A percentile compares a stretch with the other conserved stretches of the same genome.
Conservation (phyloP, 345 rosid species). For the Citrus maxima region DNA sequence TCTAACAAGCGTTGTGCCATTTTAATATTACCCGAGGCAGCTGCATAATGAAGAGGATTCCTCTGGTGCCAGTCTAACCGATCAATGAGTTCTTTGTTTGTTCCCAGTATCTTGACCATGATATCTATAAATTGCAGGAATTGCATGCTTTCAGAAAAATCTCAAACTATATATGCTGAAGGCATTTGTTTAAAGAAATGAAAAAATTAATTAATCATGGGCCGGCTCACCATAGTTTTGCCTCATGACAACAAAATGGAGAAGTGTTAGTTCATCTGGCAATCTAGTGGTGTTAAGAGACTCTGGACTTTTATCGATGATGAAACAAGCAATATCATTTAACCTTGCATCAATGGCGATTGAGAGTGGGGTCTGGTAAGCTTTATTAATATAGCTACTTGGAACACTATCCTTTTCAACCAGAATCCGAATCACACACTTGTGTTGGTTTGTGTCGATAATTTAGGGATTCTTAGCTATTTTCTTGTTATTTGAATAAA, state of each 20-base stretch:
- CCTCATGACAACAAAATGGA: not conserved
- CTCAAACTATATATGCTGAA: not conserved
- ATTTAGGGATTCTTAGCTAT: too few relatives aligned
- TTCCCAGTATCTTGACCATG: not conserved
- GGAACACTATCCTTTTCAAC: not conserved
- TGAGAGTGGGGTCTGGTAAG: not conserved
- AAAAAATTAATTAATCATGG: not conserved
- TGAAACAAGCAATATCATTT: not conserved
- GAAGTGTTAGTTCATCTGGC: not conserved
- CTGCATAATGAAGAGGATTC: conserved; percentile 2
- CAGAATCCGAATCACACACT: not conserved
- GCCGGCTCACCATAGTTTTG: not conserved
- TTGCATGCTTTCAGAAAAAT: not conserved
- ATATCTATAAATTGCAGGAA: not conserved
- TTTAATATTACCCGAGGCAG: not conserved
- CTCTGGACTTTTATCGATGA: not conserved
- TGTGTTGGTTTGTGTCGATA: not conserved
- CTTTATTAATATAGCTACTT: not conserved
- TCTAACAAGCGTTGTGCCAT: not conserved
- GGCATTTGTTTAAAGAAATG: not conserved
- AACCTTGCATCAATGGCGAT: conserved; percentile 5
- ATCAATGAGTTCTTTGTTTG: not conserved
- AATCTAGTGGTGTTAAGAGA: not conserved
- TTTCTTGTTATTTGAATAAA: too few relatives aligned
- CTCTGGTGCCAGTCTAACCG: not conserved